Base-by-base conservation (phyloP, 345 rosid genomes). In the Atalantia buxifolia region DNA sequence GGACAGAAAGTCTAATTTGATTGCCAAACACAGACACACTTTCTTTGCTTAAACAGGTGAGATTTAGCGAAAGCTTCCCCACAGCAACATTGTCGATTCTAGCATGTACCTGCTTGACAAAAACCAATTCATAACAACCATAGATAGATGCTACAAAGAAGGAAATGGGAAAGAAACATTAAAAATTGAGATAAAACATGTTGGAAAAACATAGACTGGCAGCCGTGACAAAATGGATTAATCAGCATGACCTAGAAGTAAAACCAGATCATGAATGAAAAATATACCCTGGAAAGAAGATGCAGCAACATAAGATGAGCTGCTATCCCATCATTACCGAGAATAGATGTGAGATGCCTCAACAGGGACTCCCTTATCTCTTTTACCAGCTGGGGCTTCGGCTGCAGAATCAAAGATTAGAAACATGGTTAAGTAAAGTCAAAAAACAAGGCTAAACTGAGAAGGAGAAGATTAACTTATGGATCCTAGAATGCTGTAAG, bases 51-150 rank as follows among this genome's bases (percentile, higher is more conserved):
- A 92, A 87, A 81, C 88, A 78, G 22, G 86, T 89, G 53, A 94
- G 90, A 76, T 93, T 94, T 35, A 91, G 83, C 8, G 98, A 90
- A 82, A 94, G 92, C 86, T 94, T 94, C 84, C 99, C 97, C 2
- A 96, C 92, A n/a, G 97, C 97, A 82, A 88, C 84, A 70, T 84
- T 82, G 73, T 91, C 97, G n/a, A 84, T 88, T 80, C 98, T 89
- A 71, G 94, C 85, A 84, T 91, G 91, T 72, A 95, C 95, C 99
- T 95, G 83, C 64, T 67, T 63, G 53, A 24, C 28, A 63, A 73
- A 66, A 69, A 45, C 53, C 61, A 24, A 66, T 31, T 57, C 2
- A 25, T 73, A 73, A 45, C 36, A 7, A 14, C 74, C 36, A 18
- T 57, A 18, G 22, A 12, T 57, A 18, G 25, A 7, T 22, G 12